These are phyloP conservation scores for Exsudoporus frostii DNA, from an alignment of 768 basidiomycete genomes.

Conservation along the genomic window DNA sequence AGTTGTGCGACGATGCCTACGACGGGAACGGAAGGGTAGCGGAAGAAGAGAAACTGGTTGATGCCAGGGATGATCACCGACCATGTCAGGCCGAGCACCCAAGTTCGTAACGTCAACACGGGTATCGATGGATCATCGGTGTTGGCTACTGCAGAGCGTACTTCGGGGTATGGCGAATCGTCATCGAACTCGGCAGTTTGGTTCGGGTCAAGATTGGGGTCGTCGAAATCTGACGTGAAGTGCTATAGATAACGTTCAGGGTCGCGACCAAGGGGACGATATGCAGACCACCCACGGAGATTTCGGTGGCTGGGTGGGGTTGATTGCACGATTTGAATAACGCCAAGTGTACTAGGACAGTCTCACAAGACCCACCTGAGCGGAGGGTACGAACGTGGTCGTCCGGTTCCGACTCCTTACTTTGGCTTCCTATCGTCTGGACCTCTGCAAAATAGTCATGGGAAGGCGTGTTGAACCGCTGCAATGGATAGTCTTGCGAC, in stretches of 20 bases:
- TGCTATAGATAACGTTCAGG: background rate
- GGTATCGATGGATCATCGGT: slow-evolving; percentile 67
- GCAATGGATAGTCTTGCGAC: slow-evolving; percentile 17
- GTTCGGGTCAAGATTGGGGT: slow-evolving; percentile 27
- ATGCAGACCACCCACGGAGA: slow-evolving; percentile 17
- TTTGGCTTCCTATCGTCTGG: slow-evolving; percentile 16
- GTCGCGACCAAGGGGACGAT: background rate
- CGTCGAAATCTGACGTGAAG: slow-evolving; percentile 14
- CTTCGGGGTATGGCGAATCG: slow-evolving; percentile 73
- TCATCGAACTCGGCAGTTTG: slow-evolving; percentile 39
- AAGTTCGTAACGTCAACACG: slow-evolving; percentile 61
- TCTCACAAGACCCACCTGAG: slow-evolving; percentile 18
- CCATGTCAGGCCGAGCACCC: slow-evolving; percentile 70
- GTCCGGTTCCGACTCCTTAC: slow-evolving; percentile 22
- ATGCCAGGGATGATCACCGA: slow-evolving; percentile 62
- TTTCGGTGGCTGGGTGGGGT: slow-evolving; percentile 13
- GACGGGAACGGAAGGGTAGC: slow-evolving; percentile 64
- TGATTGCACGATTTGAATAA: background rate
- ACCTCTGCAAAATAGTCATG: slow-evolving; percentile 9
- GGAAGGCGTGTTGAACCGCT: slow-evolving; percentile 3
- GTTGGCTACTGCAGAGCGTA: slow-evolving; percentile 65
- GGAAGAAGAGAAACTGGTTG: slow-evolving; percentile 79
- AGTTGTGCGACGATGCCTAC: slow-evolving; percentile 68
- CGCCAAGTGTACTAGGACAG: background rate
- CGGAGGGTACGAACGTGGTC: slow-evolving; percentile 11